These are phyloP conservation scores for Heliocybe sulcata DNA, from an alignment of 1,284 basidiomycete genomes.

Conservation along the genomic window DNA sequence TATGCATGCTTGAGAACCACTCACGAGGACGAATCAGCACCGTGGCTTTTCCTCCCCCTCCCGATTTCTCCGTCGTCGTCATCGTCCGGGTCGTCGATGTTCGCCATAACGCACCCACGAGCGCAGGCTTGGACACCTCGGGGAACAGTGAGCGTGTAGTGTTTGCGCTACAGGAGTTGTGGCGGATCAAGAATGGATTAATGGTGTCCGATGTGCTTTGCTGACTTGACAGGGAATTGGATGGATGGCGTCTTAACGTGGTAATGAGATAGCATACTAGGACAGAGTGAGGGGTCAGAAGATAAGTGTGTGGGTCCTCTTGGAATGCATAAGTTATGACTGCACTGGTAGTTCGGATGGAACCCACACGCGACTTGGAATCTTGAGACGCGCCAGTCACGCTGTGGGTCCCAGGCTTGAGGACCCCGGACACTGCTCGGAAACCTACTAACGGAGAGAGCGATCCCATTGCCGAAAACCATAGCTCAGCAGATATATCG, in stretches of 20 bases:
- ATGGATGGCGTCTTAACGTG: background rate
- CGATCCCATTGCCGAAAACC: no score
- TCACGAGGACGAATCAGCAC: constrained; percentile 22
- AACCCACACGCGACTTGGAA: background rate
- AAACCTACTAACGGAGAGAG: no score
- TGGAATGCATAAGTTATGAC: background rate
- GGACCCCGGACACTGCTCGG: no score
- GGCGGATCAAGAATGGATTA: no score
- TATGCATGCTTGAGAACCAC: constrained; percentile 5
- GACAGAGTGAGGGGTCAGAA: background rate
- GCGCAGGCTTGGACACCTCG: background rate
- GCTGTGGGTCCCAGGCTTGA: no score
- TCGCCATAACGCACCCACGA: background rate
- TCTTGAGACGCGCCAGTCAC: no score
- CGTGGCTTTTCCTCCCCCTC: background rate
- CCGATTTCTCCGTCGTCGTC: constrained; percentile 1
- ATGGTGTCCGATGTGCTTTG: background rate
- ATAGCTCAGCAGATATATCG: no score
- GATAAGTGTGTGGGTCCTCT: background rate
- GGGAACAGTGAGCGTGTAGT: no score
- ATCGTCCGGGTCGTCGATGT: background rate
- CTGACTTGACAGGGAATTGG: background rate
- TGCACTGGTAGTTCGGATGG: background rate
- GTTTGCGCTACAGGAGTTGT: no score
- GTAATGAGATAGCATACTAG: background rate